Evolutionary conservation across 2,329 filamentous ascomycete genomes (phyloP), one percentile per base, ranked within the genome.

Genomic region (Periglandula ipomoeae): DNA sequence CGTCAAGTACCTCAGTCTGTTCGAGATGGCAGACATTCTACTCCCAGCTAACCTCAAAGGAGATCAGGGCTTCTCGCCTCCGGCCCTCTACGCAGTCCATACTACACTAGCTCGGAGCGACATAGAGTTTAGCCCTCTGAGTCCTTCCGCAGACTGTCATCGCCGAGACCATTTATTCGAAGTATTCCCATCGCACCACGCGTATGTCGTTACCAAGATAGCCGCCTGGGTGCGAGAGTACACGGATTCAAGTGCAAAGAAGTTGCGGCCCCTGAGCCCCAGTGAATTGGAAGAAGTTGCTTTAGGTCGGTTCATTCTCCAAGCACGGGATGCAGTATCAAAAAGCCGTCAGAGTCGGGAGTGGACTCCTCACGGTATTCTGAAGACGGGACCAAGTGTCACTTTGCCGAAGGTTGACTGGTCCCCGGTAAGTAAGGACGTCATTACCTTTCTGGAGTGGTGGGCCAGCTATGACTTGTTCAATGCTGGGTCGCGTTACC

Each of bases 51-150:
- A 62, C 9, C 57, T 66, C 35, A 69, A 66, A 50, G 51, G 54
- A 1, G 60, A 63, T 20, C 63, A 61, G 1, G 65, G 63, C 9
- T 74, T 74, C 47, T 65, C 73, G 1, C 54, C 72, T 1, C 58
- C 71, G 24, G 73, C 75, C 8, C 65, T 89, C 5, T 86, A 88
- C 57, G 85, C 87, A 4, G 79, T 89, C 6, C 83, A 89, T 55
- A 78, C 78, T 49, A 76, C 82, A 8, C 61, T 91, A 7, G 62
- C 74, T 22, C 70, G 74, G 37, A 75, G 82, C 51, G 79, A 82
- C 8, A 71, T 81, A 47, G 78, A 58, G 20, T 87, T 89, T 59
- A 71, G 73, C 2, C 69, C 74, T 2, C 53, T 77, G 61, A 63
- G 73, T 64, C 57, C 75, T 53, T 61, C 74, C 65, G 64, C 74